Conservation (phyloP, 345 rosid genomes). For the Eucalyptus tenuipes region DNA sequence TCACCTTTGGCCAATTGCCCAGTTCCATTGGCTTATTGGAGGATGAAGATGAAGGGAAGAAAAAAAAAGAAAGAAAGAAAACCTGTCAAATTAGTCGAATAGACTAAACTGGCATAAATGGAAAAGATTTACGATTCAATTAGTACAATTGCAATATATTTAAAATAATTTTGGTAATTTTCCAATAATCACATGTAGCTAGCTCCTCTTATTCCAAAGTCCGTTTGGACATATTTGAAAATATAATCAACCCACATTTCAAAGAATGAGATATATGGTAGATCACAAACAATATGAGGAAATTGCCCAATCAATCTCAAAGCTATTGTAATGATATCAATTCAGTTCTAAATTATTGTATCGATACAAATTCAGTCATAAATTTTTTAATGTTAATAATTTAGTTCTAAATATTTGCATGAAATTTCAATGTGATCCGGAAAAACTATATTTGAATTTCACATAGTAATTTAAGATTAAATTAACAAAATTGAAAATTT, state of each 20-base stretch:
- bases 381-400: background rate
- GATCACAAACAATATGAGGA: background rate
- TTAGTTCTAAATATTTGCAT: rapidly evolving
- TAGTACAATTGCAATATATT: background rate
- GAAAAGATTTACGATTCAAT: background rate
- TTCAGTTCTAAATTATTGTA: rapidly evolving
- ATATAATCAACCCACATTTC: background rate
- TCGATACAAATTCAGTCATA: background rate
- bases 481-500: rapidly evolving
- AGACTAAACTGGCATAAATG: rapidly evolving
- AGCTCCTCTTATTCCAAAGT: background rate
- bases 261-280: background rate
- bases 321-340: rapidly evolving
- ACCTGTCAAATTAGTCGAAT: rapidly evolving
- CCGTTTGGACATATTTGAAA: background rate
- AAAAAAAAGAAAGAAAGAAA: too few species aligned
- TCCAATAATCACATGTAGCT: background rate
- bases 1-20: rapidly evolving
- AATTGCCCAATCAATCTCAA: rapidly evolving
- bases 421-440: rapidly evolving
- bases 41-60: background rate
- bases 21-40: background rate
- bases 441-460: background rate
- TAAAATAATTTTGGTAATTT: background rate
- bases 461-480: rapidly evolving